Percentiles rank a stretch among this genome's conserved stretches.
These are phyloP conservation scores for Jatropha multifida DNA, from an alignment of 441 rosid species.

Conservation along the genomic window DNA sequence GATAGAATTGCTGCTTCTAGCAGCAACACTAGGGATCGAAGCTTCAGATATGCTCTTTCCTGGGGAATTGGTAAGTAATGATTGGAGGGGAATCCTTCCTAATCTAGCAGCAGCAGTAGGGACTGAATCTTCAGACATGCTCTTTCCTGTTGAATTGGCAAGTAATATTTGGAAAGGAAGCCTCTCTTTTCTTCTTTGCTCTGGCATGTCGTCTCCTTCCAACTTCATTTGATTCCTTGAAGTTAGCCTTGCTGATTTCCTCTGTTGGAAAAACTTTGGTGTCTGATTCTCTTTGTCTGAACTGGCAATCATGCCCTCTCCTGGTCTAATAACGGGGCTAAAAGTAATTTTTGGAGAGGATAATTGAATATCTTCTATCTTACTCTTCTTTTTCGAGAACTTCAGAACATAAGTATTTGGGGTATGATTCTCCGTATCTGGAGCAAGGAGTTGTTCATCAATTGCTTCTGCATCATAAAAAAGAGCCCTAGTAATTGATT, in stretches of 20 bases:
- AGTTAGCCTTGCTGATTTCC: slow-evolving; percentile 24
- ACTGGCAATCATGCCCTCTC: slow-evolving; percentile 33
- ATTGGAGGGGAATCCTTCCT: slow-evolving; percentile 60
- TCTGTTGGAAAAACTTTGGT: slow-evolving; percentile 34
- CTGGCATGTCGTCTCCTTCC: slow-evolving; percentile 30
- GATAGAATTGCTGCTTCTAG: slow-evolving; percentile 33
- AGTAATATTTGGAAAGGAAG: slow-evolving; percentile 51
- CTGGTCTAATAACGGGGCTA: slow-evolving; percentile 32
- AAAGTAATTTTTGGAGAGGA: slow-evolving; percentile 31
- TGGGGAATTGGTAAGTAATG: slow-evolving; percentile 34
- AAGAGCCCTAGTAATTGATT: slow-evolving; percentile 28
- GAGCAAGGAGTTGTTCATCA: slow-evolving; percentile 62
- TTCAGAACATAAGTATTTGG: slow-evolving; percentile 49
- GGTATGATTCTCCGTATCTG: slow-evolving; percentile 79
- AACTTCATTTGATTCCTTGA: slow-evolving; percentile 32
- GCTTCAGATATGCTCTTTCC: slow-evolving; percentile 34
- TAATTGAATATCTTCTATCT: slow-evolving; percentile 37
- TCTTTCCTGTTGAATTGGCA: slow-evolving; percentile 31
- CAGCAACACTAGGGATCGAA: slow-evolving; percentile 28
- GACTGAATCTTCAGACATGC: slow-evolving; percentile 32
- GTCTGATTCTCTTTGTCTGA: slow-evolving; percentile 54
- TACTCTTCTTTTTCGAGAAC: slow-evolving; percentile 45
- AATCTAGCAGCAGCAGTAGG: slow-evolving; percentile 28
- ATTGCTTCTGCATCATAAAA: slow-evolving; percentile 35
- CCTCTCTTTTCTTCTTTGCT: slow-evolving; percentile 43